Percentiles rank a stretch among this genome's conserved stretches.
These are phyloP conservation scores for Candida fluviatilis DNA, from an alignment of 805 yeast species.

Conservation along the genomic window DNA sequence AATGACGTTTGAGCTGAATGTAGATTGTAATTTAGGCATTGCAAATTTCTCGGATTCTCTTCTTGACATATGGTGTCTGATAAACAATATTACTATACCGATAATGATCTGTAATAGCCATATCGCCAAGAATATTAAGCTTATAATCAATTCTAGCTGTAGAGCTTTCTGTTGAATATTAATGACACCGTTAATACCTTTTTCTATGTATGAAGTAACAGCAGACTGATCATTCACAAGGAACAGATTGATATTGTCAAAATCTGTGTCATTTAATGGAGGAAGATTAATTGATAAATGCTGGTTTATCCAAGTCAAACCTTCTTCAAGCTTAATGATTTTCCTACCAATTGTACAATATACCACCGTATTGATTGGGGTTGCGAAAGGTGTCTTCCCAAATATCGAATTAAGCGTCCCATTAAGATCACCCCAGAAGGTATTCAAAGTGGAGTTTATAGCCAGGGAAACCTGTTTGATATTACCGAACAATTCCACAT, in stretches of 20 bases:
- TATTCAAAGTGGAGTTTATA: conserved; percentile 56
- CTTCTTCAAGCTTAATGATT: conserved; percentile 59
- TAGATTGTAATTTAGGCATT: not conserved
- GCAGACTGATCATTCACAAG: conserved; percentile 3
- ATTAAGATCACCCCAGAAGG: conserved; percentile 58
- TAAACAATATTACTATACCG: conserved; percentile 21
- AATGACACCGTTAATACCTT: conserved; percentile 24
- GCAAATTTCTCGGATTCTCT: not conserved
- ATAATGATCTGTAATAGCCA: conserved; percentile 47
- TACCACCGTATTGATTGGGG: conserved; percentile 62
- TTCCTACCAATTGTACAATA: conserved; percentile 80
- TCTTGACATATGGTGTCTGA: not conserved
- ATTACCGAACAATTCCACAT: conserved; percentile 65
- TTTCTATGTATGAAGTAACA: conserved; percentile 8
- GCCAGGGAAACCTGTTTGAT: conserved; percentile 52
- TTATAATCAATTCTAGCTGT: conserved; percentile 43
- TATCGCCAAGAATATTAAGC: conserved; percentile 38
- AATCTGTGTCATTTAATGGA: conserved; percentile 20
- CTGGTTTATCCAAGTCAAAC: conserved; percentile 73
- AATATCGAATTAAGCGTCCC: conserved; percentile 55
- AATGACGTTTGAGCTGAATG: not conserved
- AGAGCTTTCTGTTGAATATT: conserved; percentile 31
- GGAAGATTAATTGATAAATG: conserved; percentile 61
- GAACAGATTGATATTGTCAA: conserved; percentile 7
- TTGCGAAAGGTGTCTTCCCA: conserved; percentile 60